A percentile compares a stretch with the other conserved stretches of the same genome.
Evolutionary conservation across 2,329 filamentous ascomycete species (phyloP).

Genomic region (Xylaria sp.): DNA sequence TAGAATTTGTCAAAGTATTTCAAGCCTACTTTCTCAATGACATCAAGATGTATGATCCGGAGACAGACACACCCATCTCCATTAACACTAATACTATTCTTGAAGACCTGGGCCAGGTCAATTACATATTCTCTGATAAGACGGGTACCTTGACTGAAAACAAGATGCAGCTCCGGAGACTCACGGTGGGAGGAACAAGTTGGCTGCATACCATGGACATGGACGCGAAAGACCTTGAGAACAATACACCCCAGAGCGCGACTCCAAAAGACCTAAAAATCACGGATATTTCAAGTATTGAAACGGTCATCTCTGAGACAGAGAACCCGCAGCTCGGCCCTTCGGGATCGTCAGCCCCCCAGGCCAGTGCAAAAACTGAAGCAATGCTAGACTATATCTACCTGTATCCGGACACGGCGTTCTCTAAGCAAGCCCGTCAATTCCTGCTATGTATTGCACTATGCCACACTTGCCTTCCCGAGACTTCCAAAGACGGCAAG

Average conservation of each 20-base stretch:
- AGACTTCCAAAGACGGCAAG: conserved; percentile 71
- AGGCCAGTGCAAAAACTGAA: conserved; percentile 67
- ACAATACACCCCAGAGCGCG: neutral
- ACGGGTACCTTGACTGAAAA: conserved; percentile 95
- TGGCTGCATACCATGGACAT: conserved; percentile 86
- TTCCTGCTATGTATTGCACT: conserved; percentile 85
- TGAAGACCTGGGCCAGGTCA: conserved; percentile 89
- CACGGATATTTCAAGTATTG: conserved; percentile 37
- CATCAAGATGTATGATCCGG: conserved; percentile 87
- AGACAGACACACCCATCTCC: conserved; percentile 82
- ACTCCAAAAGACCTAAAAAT: conserved; percentile 5
- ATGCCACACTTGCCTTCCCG: conserved; percentile 92
- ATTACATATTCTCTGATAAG: conserved; percentile 91
- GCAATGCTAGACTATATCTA: conserved; percentile 82
- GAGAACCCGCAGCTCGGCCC: conserved; percentile 38
- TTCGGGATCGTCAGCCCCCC: conserved; percentile 41
- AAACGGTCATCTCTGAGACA: conserved; percentile 45
- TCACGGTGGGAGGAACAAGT: conserved; percentile 86
- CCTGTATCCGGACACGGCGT: conserved; percentile 73
- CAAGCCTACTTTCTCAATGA: conserved; percentile 79
- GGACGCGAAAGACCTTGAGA: conserved; percentile 20
- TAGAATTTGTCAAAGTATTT: conserved; percentile 84
- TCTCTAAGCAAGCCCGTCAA: conserved; percentile 78
- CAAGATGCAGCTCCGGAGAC: conserved; percentile 91
- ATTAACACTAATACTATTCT: conserved; percentile 95